Conservation (phyloP, 768 basidiomycete species). For the Coprinopsis sp. region DNA sequence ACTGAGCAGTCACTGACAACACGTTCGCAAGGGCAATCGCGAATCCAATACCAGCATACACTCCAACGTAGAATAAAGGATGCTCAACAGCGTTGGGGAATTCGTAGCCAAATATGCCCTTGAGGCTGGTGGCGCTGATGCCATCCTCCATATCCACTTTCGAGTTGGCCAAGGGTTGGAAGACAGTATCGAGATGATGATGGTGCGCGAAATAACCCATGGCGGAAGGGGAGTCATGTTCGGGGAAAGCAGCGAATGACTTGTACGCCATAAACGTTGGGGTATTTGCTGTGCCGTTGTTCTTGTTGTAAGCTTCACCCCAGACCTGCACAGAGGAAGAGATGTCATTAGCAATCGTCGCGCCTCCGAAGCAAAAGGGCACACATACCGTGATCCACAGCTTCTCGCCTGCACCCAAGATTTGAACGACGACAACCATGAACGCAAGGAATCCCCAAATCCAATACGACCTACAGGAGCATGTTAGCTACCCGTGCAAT, state of each 20-base stretch:
- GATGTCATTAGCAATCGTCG: background rate
- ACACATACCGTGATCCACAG: conserved; percentile 65
- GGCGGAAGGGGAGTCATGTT: conserved; percentile 33
- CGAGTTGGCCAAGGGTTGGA: conserved; percentile 17
- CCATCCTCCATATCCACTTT: conserved; percentile 10
- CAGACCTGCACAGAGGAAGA: conserved; percentile 38
- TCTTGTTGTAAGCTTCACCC: conserved; percentile 55
- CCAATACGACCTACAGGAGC: conserved; percentile 63
- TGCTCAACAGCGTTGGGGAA: conserved; percentile 52
- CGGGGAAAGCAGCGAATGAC: conserved; percentile 29
- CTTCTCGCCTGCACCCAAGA: conserved; percentile 56
- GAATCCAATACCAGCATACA: conserved; percentile 62
- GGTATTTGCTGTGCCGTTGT: background rate
- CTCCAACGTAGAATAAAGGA: conserved; percentile 67
- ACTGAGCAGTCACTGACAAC: conserved; percentile 47
- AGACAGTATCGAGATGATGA: conserved; percentile 20
- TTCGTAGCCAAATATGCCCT: conserved; percentile 23
- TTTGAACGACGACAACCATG: conserved; percentile 46
- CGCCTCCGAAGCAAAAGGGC: background rate
- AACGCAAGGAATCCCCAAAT: conserved; percentile 53
- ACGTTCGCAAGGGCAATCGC: conserved; percentile 43
- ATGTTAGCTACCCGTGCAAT: too few relatives aligned
- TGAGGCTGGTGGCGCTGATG: background rate
- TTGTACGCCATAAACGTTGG: conserved; percentile 28
- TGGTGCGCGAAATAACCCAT: conserved; percentile 29